Percentiles rank a stretch among this genome's conserved stretches.
Conservation (phyloP, 352 stramenopile genomes). For the Phytophthora europaea region DNA sequence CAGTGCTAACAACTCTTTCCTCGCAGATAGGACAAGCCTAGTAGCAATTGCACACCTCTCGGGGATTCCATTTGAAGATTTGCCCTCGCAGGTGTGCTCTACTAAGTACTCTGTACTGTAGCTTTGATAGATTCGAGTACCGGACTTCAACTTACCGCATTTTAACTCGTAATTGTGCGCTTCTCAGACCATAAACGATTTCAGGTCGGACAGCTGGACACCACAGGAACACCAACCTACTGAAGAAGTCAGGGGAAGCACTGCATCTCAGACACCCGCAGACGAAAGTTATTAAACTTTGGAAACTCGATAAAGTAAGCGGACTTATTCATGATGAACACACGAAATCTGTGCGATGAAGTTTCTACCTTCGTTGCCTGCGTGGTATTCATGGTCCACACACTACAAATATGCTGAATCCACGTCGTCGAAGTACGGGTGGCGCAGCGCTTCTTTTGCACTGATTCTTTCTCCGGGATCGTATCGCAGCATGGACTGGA, state of each 20-base stretch:
- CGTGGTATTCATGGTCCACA: not conserved
- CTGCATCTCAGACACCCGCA: conserved; percentile 5
- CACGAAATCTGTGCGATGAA: conserved; percentile 4
- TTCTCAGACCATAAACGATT: not conserved
- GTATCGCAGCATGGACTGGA: conserved; percentile 79
- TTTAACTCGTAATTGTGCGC: not conserved
- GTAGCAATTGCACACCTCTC: conserved; percentile 25
- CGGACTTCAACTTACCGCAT: not conserved
- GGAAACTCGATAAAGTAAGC: conserved; percentile 38
- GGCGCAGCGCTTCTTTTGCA: conserved; percentile 83
- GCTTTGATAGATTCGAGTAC: too few species aligned
- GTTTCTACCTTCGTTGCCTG: conserved; percentile 5
- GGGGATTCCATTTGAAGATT: conserved; percentile 11
- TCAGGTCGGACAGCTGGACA: not conserved
- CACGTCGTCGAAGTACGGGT: conserved; percentile 89
- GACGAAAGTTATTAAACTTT: not conserved
- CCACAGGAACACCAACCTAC: conserved; percentile 6
- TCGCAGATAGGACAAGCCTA: conserved; percentile 27
- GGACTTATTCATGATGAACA: conserved; percentile 26
- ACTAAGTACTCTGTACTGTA: not conserved
- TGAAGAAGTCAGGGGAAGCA: conserved; percentile 2
- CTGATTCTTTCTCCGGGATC: conserved; percentile 78
- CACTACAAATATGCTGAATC: conserved; percentile 79
- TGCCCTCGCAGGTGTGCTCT: not conserved
- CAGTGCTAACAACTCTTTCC: not conserved